Conservation (phyloP, 495 filamentous ascomycete genomes). For the Xylaria nigripes region DNA sequence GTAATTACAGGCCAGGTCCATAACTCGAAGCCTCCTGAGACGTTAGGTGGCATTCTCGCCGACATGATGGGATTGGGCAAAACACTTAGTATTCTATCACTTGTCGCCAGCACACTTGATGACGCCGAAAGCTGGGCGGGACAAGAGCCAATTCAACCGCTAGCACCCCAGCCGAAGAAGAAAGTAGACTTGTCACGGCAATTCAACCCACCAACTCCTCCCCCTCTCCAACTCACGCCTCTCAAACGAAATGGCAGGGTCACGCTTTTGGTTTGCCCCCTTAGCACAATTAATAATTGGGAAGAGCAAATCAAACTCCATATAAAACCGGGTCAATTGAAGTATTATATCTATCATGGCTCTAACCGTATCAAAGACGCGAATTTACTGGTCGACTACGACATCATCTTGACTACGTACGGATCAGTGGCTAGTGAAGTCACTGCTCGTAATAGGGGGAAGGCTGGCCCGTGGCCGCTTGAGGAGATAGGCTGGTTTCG, state of each 20-base stretch:
- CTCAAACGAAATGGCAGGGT: constrained; percentile 61
- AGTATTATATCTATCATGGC: constrained; percentile 79
- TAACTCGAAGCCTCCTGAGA: constrained; percentile 56
- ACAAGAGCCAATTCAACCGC: constrained; percentile 32
- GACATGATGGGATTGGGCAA: constrained; percentile 99
- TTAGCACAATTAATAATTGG: constrained; percentile 90
- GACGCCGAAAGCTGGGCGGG: constrained; percentile 52
- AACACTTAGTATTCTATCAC: constrained; percentile 77
- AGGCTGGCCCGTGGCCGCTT: constrained; percentile 55
- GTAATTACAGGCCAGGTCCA: constrained; percentile 69
- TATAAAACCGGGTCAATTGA: constrained; percentile 50
- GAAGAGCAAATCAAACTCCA: constrained; percentile 80
- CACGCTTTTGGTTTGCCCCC: constrained; percentile 82
- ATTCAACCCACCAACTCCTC: constrained; percentile 30
- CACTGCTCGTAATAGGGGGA: constrained; percentile 48
- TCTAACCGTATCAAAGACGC: constrained; percentile 58
- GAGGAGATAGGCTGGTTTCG: constrained; percentile 82
- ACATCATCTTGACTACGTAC: constrained; percentile 90
- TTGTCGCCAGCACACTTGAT: constrained; percentile 54
- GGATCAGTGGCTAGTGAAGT: constrained; percentile 76
- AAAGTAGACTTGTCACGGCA: constrained; percentile 22
- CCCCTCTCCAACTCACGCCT: constrained; percentile 32
- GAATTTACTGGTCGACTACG: constrained; percentile 58
- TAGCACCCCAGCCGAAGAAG: constrained; percentile 26
- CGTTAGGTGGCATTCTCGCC: constrained; percentile 80